phyloP scores from a whole-genome alignment of 1,284 basidiomycete species.

The Cryptococcus wingfieldii region DNA sequence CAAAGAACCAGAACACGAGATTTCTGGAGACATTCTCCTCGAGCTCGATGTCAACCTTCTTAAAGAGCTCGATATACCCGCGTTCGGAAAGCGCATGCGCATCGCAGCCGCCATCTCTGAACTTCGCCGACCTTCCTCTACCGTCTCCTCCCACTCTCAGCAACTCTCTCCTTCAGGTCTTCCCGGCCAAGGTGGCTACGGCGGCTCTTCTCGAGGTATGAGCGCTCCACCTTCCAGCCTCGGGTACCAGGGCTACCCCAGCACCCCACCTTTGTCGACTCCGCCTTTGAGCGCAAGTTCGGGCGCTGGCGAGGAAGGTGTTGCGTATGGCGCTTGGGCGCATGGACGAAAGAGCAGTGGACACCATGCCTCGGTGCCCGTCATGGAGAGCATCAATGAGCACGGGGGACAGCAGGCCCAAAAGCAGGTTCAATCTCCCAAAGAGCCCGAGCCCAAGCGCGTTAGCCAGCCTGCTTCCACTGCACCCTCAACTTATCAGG shows the following conservation, averaged over 20 bases:
- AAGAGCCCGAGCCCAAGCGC: neutral
- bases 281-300: conserved; percentile 17
- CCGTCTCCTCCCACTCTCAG: conserved; percentile 38
- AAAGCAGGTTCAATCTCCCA: neutral
- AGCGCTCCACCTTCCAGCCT: conserved; percentile 21
- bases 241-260: conserved; percentile 12
- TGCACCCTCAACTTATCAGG: neutral
- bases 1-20: conserved; percentile 78
- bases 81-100: conserved; percentile 90
- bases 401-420: conserved; percentile 6
- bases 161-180: conserved; percentile 38
- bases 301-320: conserved; percentile 13
- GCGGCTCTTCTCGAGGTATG: conserved; percentile 20
- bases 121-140: conserved; percentile 65
- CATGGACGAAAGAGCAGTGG: conserved; percentile 35
- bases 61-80: conserved; percentile 92
- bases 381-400: conserved; percentile 31
- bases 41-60: conserved; percentile 89
- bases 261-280: conserved; percentile 19
- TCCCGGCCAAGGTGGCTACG: conserved; percentile 13
- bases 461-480: neutral
- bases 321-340: conserved; percentile 23
- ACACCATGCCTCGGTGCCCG: conserved; percentile 12
- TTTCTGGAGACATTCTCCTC: conserved; percentile 91
- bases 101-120: conserved; percentile 94